Evolutionary conservation across 179 eudicot species (phyloP).

Genomic region (Amaranthus tricolor): DNA sequence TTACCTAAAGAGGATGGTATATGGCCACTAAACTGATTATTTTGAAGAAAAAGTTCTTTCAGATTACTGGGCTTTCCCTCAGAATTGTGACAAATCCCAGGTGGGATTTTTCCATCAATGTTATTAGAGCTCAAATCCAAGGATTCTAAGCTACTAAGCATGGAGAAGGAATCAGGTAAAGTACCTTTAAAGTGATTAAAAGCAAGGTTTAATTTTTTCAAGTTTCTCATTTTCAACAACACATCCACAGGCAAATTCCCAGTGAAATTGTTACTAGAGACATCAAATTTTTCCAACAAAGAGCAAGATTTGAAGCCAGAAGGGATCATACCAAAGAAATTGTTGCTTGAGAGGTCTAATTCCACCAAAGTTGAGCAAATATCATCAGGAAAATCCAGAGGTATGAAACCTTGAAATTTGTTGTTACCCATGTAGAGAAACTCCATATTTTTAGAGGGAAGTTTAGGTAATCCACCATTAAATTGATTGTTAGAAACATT

Average conservation of each 20-base stretch:
- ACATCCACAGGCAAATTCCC: constrained; percentile 66
- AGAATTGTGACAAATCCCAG: constrained; percentile 47
- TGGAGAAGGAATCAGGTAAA: constrained; percentile 50
- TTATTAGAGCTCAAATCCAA: constrained; percentile 78
- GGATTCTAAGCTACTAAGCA: constrained; percentile 40
- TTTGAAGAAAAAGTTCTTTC: constrained; percentile 63
- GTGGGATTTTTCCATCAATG: constrained; percentile 56
- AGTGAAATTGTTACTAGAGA: constrained; percentile 63
- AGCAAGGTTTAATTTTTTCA: constrained; percentile 44
- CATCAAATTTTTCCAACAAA: constrained; percentile 44
- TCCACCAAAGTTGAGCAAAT: constrained; percentile 52
- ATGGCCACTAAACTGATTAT: constrained; percentile 51
- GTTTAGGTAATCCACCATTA: constrained; percentile 44
- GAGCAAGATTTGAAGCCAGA: constrained; percentile 51
- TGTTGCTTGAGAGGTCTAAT: constrained; percentile 61
- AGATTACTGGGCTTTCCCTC: constrained; percentile 21
- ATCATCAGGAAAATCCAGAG: constrained; percentile 30
- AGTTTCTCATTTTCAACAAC: constrained; percentile 44
- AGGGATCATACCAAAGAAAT: constrained; percentile 65
- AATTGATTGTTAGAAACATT: constrained; percentile 58
- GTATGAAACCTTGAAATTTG: constrained; percentile 46
- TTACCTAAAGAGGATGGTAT: constrained; percentile 58
- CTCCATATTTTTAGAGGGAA: constrained; percentile 43
- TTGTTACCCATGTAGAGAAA: constrained; percentile 50
- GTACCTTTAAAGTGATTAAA: constrained; percentile 56